Percentiles rank a stretch among this genome's conserved stretches.
Conservation (phyloP, 2,329 filamentous ascomycete genomes). For the Curvularia verruculosa region DNA sequence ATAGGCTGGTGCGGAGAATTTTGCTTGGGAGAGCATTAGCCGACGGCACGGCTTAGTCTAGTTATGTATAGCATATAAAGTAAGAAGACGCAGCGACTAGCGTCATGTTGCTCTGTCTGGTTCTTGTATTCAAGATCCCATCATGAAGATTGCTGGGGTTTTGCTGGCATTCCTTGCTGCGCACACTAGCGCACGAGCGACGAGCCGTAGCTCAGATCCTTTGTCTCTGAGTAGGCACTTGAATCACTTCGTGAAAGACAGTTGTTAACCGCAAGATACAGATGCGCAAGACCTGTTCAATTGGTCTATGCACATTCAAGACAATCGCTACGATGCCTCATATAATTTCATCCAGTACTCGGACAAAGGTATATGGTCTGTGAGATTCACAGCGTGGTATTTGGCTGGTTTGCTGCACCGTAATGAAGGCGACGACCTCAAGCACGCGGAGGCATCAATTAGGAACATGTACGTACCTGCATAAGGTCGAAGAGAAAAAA, state of each 20-base stretch:
- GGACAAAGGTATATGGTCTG: constrained; percentile 53
- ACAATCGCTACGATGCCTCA: constrained; percentile 50
- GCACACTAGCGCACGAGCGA: neutral
- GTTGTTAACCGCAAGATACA: neutral
- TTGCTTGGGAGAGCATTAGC: constrained; percentile 1
- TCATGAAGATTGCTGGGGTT: neutral
- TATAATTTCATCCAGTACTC: constrained; percentile 54
- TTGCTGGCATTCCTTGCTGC: neutral
- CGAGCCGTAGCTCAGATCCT: neutral
- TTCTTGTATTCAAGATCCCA: neutral
- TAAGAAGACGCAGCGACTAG: neutral
- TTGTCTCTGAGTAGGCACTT: neutral
- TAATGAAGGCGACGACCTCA: constrained; percentile 44
- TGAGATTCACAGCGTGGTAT: constrained; percentile 55
- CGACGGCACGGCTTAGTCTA: neutral
- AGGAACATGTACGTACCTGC: constrained; percentile 34
- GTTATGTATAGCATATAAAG: neutral
- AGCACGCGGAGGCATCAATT: constrained; percentile 47
- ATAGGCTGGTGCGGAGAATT: constrained; percentile 4
- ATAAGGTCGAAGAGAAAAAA: neutral
- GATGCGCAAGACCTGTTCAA: constrained; percentile 24
- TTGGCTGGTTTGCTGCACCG: constrained; percentile 48
- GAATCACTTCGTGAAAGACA: neutral
- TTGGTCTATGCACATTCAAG: constrained; percentile 28
- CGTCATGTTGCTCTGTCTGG: neutral